Evolutionary conservation across 257 asterid genomes (phyloP).

Genomic region (Plantago major): DNA sequence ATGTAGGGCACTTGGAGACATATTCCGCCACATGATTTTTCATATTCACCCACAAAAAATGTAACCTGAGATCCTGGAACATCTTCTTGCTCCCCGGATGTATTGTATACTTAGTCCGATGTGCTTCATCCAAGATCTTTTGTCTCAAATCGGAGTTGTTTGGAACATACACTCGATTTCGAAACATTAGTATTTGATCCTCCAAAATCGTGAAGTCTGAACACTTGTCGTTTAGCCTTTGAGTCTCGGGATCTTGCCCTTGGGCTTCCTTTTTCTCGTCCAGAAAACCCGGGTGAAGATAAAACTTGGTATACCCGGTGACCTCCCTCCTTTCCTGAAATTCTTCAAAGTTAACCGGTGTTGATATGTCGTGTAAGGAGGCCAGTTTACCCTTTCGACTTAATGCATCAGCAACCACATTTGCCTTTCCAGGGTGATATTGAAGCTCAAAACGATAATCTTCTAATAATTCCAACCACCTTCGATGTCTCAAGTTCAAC

Average conservation of each 20-base stretch:
- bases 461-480: neutral
- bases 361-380: neutral
- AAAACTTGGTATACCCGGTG: too few species aligned
- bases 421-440: slow-evolving; percentile 1
- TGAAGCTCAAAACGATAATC: neutral
- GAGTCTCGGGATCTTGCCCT: neutral
- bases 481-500: neutral
- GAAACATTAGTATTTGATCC: neutral
- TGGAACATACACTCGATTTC: neutral
- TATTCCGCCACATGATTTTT: neutral
- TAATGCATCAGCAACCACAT: neutral
- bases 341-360: too few species aligned
- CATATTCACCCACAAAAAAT: slow-evolving; percentile 1
- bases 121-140: neutral
- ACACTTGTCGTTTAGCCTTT: neutral
- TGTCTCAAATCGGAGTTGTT: neutral
- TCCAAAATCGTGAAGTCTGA: neutral
- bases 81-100: slow-evolving; percentile 2
- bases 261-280: neutral
- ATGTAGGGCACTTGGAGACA: slow-evolving; percentile 3
- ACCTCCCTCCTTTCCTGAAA: too few species aligned
- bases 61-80: neutral
- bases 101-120: neutral
- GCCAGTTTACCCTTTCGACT: neutral
- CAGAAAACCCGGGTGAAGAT: too few species aligned